Base-by-base conservation (phyloP, 2,329 filamentous ascomycete species). In the Colletotrichum sp. region DNA sequence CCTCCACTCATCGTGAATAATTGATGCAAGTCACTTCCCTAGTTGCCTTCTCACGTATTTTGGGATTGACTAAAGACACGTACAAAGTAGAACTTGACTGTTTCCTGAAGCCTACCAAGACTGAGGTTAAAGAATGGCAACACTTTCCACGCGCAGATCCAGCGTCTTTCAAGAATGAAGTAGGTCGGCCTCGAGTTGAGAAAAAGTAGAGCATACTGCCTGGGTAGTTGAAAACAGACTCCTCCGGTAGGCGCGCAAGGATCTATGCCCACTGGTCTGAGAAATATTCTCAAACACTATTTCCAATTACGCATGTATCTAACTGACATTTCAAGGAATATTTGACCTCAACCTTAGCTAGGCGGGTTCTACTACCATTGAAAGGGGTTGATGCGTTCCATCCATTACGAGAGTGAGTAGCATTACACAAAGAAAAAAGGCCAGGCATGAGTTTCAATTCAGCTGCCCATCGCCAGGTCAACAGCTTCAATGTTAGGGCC, bases 231-330 rank as follows among this genome's bases (percentile, higher is more conserved):
- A 21, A 4, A 21, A 52, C 10, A 24, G n/a, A 0, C n/a, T 21
- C 12, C n/a, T 6, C 3, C n/a, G 6, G 44, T 0, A 52, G 44
- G 10, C 44, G 10, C n/a, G 3, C 4, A 21, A 13, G n/a, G 16
- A 52, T 24, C n/a, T 10, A 21, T 52, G 44, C 44, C 3, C 4
- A 2, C n/a, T 0, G 1, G 10, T 0, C 1, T 21, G n/a, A 13
- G 1, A 21, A 13, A 21, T 7, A 21, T 21, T 13, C 2, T 21
- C 6, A 52, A 13, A 52, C 6, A 13, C 44, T 13, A 3, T 52
- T 52, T 52, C 12, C 6, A 13, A 52, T 52, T 13, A 21, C 0
- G n/a, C 1, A 13, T 21, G n/a, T 1, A 21, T 52, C n/a, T 21
- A 52, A 21, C 0, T 13, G n/a, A 52, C 2, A 13, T 21, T 13